Conservation (phyloP, 345 rosid species). For the Erodium maritimum region DNA sequence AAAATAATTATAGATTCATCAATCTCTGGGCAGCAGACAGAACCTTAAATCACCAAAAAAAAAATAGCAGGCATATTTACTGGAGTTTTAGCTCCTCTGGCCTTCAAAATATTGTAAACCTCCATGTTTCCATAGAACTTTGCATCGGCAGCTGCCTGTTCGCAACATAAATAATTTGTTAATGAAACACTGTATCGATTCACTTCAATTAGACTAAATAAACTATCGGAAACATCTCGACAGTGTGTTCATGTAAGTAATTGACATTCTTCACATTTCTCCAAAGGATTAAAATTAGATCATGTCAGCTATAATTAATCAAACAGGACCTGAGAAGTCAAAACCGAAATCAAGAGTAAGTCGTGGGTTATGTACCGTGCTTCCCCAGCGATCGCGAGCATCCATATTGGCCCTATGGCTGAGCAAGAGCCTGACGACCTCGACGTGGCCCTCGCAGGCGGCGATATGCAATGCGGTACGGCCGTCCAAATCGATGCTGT, state of each 20-base stretch:
- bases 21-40: neutral
- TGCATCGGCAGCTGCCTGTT: slow-evolving; percentile 87
- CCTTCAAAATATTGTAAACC: slow-evolving; percentile 69
- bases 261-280: too few relatives aligned
- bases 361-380: slow-evolving; percentile 42
- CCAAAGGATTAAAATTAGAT: too few relatives aligned
- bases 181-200: neutral
- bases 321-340: too few relatives aligned
- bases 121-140: slow-evolving; percentile 82
- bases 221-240: too few relatives aligned
- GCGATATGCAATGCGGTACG: slow-evolving; percentile 93
- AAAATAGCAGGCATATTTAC: slow-evolving; percentile 27
- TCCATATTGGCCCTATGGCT: slow-evolving; percentile 68
- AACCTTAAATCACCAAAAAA: slow-evolving; percentile 1
- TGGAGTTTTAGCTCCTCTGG: slow-evolving; percentile 85
- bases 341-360: too few relatives aligned
- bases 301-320: too few relatives aligned
- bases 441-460: slow-evolving; percentile 81
- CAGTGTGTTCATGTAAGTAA: too few relatives aligned
- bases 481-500: slow-evolving; percentile 90
- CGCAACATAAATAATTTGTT: neutral
- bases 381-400: slow-evolving; percentile 99
- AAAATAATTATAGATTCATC: slow-evolving; percentile 9
- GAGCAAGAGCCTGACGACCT: slow-evolving; percentile 58
- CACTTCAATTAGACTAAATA: too few relatives aligned